Evolutionary conservation across 768 basidiomycete genomes (phyloP).

Genomic region (Boletellus emodensis): DNA sequence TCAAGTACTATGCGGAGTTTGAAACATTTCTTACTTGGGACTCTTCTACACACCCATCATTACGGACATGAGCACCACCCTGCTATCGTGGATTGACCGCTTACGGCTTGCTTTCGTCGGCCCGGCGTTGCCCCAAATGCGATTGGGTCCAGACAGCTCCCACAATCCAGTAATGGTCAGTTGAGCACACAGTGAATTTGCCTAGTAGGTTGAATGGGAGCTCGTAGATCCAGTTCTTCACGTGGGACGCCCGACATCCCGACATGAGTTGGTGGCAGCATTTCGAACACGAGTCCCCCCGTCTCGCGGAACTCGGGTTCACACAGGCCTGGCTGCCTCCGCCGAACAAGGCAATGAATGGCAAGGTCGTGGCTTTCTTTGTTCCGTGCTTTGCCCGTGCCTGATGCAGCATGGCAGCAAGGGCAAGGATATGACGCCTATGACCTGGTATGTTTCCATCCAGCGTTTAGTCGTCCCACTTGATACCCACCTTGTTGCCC

Average conservation of each 20-base stretch:
- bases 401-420: conserved; percentile 36
- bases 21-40: conserved; percentile 3
- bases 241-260: conserved; percentile 64
- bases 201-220: background rate
- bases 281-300: conserved; percentile 61
- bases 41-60: too few species aligned
- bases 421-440: conserved; percentile 85
- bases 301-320: conserved; percentile 61
- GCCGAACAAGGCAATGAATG: conserved; percentile 67
- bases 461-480: background rate
- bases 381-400: background rate
- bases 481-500: background rate
- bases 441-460: conserved; percentile 60
- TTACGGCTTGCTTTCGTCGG: conserved; percentile 17
- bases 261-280: conserved; percentile 78
- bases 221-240: conserved; percentile 74
- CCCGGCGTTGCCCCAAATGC: conserved; percentile 57
- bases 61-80: conserved; percentile 9
- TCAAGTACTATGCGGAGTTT: conserved; percentile 25
- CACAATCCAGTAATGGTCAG: conserved; percentile 69
- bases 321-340: conserved; percentile 85
- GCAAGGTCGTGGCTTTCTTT: conserved; percentile 37
- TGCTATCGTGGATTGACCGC: conserved; percentile 21
- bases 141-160: conserved; percentile 47
- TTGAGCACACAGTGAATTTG: background rate